Percentiles rank a stretch among this genome's conserved stretches.
Conservation (phyloP, 176 grass and related monocot genomes). For the Hordeum vulgare region MorexV3_pseudomolecules_assembly NC_058524.1:546343280-546343779, state of each 20-base stretch:
- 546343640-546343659: too few species aligned
- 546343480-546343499: not conserved
- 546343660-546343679: too few species aligned
- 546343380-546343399: not conserved
- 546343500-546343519: too few species aligned
- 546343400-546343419: not conserved
- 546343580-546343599: not conserved
- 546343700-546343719: too few species aligned
- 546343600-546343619: not conserved
- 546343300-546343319: not conserved
- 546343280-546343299: not conserved
- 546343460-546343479: not conserved
- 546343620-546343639: not conserved
- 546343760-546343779: too few species aligned
- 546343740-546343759: too few species aligned
- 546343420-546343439: not conserved
- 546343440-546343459: not conserved
- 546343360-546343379: not conserved
- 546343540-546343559: conserved; percentile 12
- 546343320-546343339: not conserved
- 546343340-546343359: not conserved
- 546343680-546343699: too few species aligned
- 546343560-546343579: not conserved
- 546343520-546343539: not conserved
- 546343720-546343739: too few species aligned